Base-by-base conservation (phyloP, 352 stramenopile genomes). In the Phytophthora sp. region DNA sequence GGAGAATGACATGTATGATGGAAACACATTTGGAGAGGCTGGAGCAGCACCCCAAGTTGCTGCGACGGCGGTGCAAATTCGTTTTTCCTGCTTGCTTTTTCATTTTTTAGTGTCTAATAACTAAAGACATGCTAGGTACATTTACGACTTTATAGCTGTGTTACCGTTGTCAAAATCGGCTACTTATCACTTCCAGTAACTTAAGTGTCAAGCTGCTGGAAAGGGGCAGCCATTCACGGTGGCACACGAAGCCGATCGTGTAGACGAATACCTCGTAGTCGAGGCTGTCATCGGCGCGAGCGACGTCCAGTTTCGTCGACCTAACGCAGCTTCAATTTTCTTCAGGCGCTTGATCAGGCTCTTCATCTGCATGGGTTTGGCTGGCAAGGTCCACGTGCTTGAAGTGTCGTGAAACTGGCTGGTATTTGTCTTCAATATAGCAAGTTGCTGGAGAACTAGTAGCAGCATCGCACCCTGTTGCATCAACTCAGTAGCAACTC, bases 351-450 rank as follows among this genome's bases (percentile, higher is more conserved):
- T 82, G 52, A 85, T 69, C 53, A 77, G 59, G 13, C 26, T 68
- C 33, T 78, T 85, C 45, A 90, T 63, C 55, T 84, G 76, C 18
- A 86, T 51, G 0, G 79, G 76, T 29, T 86, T 88, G 21, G 86
- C 72, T n/a, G 77, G 67, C 27, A 74, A 44, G 1, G 44, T 68
- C 67, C 67, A 74, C 12, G 30, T 63, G 27, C 12, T 38, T 5
- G n/a, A 13, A 0, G 8, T 16, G 24, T 55, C 57, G 11, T 63
- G 24, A 24, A 27, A 15, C 38, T 57, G 52, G 13, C 20, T 44
- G 9, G 15, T 23, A 18, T 18, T 50, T 23, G 49, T n/a, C 33
- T 66, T 63, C 30, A 73, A 44, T 12, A 66, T 66, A 21, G 60
- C 21, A 3, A 88, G 63, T 16, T 89, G 75, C 53, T 86, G 77